Base-by-base conservation (phyloP, 352 stramenopile genomes). In the Phytophthora cactorum region DNA sequence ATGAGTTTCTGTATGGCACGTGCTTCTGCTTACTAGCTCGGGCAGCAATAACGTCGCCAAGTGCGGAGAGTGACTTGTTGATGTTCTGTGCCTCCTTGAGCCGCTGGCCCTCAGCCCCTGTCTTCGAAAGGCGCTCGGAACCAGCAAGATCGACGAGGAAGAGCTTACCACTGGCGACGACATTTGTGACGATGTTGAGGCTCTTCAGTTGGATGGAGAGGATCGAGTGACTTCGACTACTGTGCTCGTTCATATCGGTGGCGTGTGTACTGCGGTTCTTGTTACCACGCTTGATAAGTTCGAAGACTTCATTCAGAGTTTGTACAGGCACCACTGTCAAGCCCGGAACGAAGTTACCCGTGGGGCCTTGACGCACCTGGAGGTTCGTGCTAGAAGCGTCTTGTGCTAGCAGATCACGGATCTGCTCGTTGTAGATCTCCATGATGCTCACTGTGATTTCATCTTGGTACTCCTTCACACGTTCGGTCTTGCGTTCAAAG, bases 351-450 rank as follows among this genome's bases (percentile, higher is more conserved):
- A 96, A 96, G 66, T 95, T 96, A 44, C 89, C 88, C 3, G 83
- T 93, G 9, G 85, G 79, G 10, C 89, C 88, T 68, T 95, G 87
- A 2, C 86, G 88, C 28, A 96, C 86, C 62, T 93, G 87, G 3
- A 96, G 68, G 56, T 95, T 96, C 5, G 85, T 93, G 49, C 67
- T 93, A 2, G 81, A 78, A 34, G 85, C 85, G 47, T 96, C 86
- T 43, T 87, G 93, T 1, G 91, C 86, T 6, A 99, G 65, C 36
- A 98, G 78, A 82, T 99, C 96, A 41, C 90, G 85, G 43, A 99
- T 91, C 62, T 97, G 91, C 67, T 99, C 96, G 67, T 99, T 98
- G 78, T 98, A 98, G 31, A 99, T 98, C 78, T 99, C 96, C 61
- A 99, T 89, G 59, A 99, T 89, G 59, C 86, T 97, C 28, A 98